Base-by-base conservation (phyloP, 176 grass and related monocot genomes). In the Oryza officinalis region DNA sequence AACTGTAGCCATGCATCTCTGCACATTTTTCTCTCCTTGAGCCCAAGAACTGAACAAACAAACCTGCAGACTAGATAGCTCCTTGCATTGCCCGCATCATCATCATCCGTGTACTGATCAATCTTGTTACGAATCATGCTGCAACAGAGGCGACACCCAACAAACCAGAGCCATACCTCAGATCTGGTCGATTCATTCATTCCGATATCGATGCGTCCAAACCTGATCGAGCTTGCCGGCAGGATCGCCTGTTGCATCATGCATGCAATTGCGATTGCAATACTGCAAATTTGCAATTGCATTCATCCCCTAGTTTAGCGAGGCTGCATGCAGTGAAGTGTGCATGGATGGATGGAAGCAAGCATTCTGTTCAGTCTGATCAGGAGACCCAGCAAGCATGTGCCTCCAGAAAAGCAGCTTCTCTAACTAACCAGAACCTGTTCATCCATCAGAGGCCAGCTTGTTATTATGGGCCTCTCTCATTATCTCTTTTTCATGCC, bases 111-210 rank as follows among this genome's bases (percentile, higher is more conserved):
- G 33, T 35, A 4, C n/a, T 22, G 50, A 22, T 2, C 8, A 13
- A 70, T 70, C 46, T 25, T 60, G 46, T 37, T 52, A 12, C 67
- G 2, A 6, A 60, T 44, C 80, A 71, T 63, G 67, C 67, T 30
- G 33, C 49, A 71, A 30, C 50, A 61, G 23, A 61, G 80, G 49
- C 50, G 33, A 9, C 67, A 81, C 31, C 50, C 30, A 30, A 61
- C 73, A 76, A 76, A 35, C 25, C 50, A 43, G 22, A 61, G 66
- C 23, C n/a, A 38, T 35, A 13, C 23, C 67, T 3, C 80, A 72
- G 80, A 63, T 82, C 80, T 82, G 67, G 80, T 72, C 67, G 49
- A 72, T 71, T 38, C 37, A 38, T 38, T 38, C 37, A 38, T 9
- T 41, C 50, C 46, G 68, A 4, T 6, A 37, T 61, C 57, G 57